These are phyloP conservation scores for Tetrapisispora arboricola DNA, from an alignment of 805 yeast species.

Conservation along the genomic window DNA sequence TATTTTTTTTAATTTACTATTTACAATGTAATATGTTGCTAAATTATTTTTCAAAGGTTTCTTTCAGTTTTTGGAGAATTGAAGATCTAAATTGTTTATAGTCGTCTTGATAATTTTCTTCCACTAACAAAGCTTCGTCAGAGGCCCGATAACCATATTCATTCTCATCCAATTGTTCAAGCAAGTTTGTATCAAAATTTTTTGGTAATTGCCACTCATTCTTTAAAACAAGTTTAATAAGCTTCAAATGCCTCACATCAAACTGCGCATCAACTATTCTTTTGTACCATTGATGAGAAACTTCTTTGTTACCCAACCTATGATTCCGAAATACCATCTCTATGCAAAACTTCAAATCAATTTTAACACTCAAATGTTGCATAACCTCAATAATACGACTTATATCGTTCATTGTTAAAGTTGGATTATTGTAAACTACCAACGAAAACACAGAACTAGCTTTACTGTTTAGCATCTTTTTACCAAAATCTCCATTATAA, in stretches of 20 bases:
- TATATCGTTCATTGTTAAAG: conserved; percentile 13
- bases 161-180: conserved; percentile 6
- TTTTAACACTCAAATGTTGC: conserved; percentile 13
- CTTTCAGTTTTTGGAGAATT: background rate
- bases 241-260: conserved; percentile 12
- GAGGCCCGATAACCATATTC: background rate
- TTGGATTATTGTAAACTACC: conserved; percentile 14
- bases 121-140: conserved; percentile 4
- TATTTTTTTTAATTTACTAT: no score
- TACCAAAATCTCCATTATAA: conserved; percentile 7
- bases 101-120: background rate
- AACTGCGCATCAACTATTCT: conserved; percentile 18
- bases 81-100: no score
- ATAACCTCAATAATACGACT: conserved; percentile 13
- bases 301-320: conserved; percentile 9
- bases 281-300: conserved; percentile 23
- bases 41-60: background rate
- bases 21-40: background rate
- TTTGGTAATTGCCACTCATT: conserved; percentile 22
- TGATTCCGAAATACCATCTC: conserved; percentile 18
- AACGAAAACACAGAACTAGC: conserved; percentile 18
- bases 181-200: conserved; percentile 9
- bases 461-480: conserved; percentile 7
- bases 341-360: conserved; percentile 20
- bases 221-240: conserved; percentile 12